Evolutionary conservation across 768 basidiomycete species (phyloP).

Genomic region (Mycena metata): DNA sequence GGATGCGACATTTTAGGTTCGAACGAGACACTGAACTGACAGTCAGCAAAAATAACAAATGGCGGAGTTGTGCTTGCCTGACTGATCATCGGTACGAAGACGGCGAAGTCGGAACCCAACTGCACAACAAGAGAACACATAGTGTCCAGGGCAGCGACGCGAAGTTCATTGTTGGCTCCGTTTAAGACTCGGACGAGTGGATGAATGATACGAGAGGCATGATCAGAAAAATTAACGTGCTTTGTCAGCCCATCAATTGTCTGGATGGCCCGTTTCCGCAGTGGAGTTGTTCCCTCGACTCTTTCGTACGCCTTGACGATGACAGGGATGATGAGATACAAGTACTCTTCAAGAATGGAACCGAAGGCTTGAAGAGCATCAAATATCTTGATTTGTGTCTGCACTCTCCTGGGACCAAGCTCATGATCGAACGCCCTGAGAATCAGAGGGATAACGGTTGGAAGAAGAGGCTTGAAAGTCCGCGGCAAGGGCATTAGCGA

Average conservation of each 20-base stretch:
- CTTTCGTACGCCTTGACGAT: conserved; percentile 94
- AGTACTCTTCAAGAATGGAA: conserved; percentile 95
- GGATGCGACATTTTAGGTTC: conserved; percentile 83
- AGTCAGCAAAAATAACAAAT: background rate
- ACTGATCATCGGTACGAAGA: conserved; percentile 97
- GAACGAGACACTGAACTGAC: conserved; percentile 73
- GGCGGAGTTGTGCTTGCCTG: conserved; percentile 68
- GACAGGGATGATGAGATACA: conserved; percentile 96
- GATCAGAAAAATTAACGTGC: conserved; percentile 97
- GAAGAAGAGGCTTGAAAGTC: conserved; percentile 98
- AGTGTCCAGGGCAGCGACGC: conserved; percentile 91
- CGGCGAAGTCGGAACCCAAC: conserved; percentile 95
- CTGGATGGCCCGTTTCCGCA: conserved; percentile 91
- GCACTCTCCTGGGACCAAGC: conserved; percentile 79
- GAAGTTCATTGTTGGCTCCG: conserved; percentile 79
- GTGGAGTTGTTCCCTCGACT: conserved; percentile 74
- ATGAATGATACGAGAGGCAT: conserved; percentile 96
- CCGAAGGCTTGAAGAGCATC: conserved; percentile 97
- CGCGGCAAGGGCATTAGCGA: conserved; percentile 94
- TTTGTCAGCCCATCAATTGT: conserved; percentile 92
- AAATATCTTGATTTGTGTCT: conserved; percentile 90
- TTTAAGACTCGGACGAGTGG: conserved; percentile 91
- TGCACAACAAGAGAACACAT: conserved; percentile 93
- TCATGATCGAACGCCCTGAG: conserved; percentile 95
- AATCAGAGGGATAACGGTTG: conserved; percentile 88